Evolutionary conservation across 2,329 filamentous ascomycete genomes (phyloP).

Genomic region (Pochonia chlamydosporia): DNA sequence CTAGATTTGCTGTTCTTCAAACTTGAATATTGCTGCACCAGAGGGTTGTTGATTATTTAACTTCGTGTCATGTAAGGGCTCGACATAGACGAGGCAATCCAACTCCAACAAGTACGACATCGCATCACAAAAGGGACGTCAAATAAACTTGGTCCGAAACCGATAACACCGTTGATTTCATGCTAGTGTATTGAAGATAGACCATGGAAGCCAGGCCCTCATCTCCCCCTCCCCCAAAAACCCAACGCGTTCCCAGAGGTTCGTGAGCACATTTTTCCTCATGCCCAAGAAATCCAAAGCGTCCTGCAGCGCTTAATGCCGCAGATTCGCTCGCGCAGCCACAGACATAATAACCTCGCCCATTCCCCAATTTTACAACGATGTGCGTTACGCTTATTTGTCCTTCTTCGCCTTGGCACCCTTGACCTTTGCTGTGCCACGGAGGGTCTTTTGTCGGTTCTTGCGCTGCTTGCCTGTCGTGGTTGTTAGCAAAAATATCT

Average conservation of each 20-base stretch:
- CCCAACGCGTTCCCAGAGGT: conserved; percentile 17
- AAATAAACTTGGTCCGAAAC: conserved; percentile 27
- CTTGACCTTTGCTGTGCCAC: conserved; percentile 98
- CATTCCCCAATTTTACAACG: conserved; percentile 25
- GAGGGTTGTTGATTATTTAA: no score
- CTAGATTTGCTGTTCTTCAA: no score
- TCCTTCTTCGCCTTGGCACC: conserved; percentile 92
- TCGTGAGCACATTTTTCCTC: conserved; percentile 15
- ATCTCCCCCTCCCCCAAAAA: background rate
- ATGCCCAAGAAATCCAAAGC: conserved; percentile 17
- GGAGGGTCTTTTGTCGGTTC: conserved; percentile 98
- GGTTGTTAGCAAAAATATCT: conserved; percentile 15
- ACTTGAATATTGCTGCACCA: no score
- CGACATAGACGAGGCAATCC: background rate
- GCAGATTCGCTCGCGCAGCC: conserved; percentile 13
- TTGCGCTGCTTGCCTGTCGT: conserved; percentile 97
- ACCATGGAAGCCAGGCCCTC: conserved; percentile 20
- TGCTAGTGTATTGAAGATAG: conserved; percentile 32
- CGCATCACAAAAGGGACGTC: background rate
- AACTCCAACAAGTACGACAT: conserved; percentile 4
- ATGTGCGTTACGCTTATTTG: conserved; percentile 55
- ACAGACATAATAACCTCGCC: conserved; percentile 15
- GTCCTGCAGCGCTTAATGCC: conserved; percentile 21
- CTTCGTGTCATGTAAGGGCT: no score
- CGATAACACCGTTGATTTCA: conserved; percentile 38